Evolutionary conservation across 208 protist species (phyloP).

Genomic region (Trypanosoma platydactyli): DNA sequence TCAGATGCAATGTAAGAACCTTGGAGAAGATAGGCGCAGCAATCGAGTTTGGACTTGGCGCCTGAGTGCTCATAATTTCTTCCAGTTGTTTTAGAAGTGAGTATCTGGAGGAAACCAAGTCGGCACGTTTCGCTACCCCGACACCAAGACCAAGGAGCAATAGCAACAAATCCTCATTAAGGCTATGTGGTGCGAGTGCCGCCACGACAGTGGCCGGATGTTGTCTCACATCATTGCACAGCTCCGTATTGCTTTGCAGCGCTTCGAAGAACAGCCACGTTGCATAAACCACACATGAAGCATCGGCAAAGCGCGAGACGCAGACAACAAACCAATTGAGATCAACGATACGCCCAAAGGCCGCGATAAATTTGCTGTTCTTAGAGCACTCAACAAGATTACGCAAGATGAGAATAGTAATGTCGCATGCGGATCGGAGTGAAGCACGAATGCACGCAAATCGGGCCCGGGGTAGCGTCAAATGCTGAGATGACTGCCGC

Average conservation of each 20-base stretch:
- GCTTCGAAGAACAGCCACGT: slow-evolving; percentile 74
- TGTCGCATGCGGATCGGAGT: slow-evolving; percentile 41
- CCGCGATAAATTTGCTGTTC: slow-evolving; percentile 38
- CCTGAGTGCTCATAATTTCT: slow-evolving; percentile 40
- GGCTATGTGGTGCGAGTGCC: slow-evolving; percentile 52
- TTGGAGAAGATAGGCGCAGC: slow-evolving; percentile 73
- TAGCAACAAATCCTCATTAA: slow-evolving; percentile 70
- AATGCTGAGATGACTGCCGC: not conserved
- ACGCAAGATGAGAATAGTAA: slow-evolving; percentile 52
- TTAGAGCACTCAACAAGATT: slow-evolving; percentile 57
- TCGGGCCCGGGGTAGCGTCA: slow-evolving; percentile 42
- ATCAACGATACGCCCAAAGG: slow-evolving; percentile 51
- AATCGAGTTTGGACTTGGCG: slow-evolving; percentile 38
- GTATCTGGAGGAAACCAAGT: slow-evolving; percentile 58
- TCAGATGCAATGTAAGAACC: slow-evolving; percentile 54
- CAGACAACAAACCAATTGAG: slow-evolving; percentile 71
- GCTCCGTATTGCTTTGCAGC: slow-evolving; percentile 40
- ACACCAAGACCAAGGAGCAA: slow-evolving; percentile 64
- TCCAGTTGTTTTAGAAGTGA: slow-evolving; percentile 69
- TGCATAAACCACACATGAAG: slow-evolving; percentile 66
- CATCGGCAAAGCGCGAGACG: slow-evolving; percentile 66
- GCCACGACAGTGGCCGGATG: slow-evolving; percentile 64
- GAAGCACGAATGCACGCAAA: slow-evolving; percentile 33
- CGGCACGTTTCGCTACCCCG: slow-evolving; percentile 43
- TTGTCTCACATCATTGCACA: slow-evolving; percentile 51